These are phyloP conservation scores for Chlamydomonas eustigma DNA, from an alignment of 139 green algal genomes.

Conservation along the genomic window DNA sequence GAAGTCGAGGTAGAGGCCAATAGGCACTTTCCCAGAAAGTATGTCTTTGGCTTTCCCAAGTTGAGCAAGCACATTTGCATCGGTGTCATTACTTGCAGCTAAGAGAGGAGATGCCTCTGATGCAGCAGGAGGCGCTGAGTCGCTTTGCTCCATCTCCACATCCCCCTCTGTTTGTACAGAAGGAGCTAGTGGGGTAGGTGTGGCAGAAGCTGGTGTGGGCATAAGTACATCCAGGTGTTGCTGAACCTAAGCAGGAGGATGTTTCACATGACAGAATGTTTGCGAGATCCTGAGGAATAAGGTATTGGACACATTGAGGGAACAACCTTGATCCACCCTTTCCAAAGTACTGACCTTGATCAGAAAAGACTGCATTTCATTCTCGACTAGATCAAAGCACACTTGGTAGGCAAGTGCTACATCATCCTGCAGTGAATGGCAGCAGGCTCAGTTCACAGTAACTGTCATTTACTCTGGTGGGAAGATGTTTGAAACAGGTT, in stretches of 20 bases:
- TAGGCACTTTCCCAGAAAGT: slow-evolving; percentile 78
- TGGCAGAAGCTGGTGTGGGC: slow-evolving; percentile 17
- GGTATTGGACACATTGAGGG: too few relatives aligned
- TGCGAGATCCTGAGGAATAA: too few relatives aligned
- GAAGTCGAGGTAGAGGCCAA: slow-evolving; percentile 93
- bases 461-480: too few relatives aligned
- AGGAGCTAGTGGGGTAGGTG: not conserved
- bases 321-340: too few relatives aligned
- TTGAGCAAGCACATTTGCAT: slow-evolving; percentile 1
- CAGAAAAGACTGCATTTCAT: slow-evolving; percentile 91
- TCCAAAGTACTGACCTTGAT: slow-evolving; percentile 19
- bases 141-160: slow-evolving; percentile 34
- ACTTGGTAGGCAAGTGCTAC: slow-evolving; percentile 76
- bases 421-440: too few relatives aligned
- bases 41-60: slow-evolving; percentile 56
- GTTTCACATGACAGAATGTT: too few relatives aligned
- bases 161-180: slow-evolving; percentile 17
- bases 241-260: slow-evolving; percentile 10
- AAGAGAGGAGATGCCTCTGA: slow-evolving; percentile 14
- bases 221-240: slow-evolving; percentile 8
- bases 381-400: slow-evolving; percentile 95
- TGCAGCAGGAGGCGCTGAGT: slow-evolving; percentile 12
- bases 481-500: too few relatives aligned
- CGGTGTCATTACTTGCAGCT: not conserved
- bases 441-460: too few relatives aligned